Conservation (phyloP, 2,329 filamentous ascomycete genomes). For the Ustulina deusta region DNA sequence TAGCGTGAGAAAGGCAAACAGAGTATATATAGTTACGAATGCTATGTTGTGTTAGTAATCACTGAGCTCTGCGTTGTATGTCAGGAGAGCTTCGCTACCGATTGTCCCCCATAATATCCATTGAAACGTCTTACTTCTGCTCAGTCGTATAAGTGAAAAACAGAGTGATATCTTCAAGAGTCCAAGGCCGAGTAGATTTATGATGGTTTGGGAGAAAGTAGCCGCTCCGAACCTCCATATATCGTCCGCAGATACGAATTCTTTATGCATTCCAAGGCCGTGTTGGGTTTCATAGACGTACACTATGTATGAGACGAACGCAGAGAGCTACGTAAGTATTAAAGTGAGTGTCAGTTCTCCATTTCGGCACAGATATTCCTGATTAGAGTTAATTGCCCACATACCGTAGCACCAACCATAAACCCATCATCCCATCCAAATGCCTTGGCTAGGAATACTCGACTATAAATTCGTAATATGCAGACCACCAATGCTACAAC, state of each 20-base stretch:
- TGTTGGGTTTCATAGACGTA: constrained; percentile 59
- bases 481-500: constrained; percentile 23
- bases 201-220: constrained; percentile 60
- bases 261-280: constrained; percentile 61
- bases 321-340: constrained; percentile 43
- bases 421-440: constrained; percentile 49
- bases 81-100: constrained; percentile 17
- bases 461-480: constrained; percentile 31
- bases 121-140: constrained; percentile 31
- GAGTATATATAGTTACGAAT: constrained; percentile 39
- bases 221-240: constrained; percentile 55
- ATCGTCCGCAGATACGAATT: constrained; percentile 52
- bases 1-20: constrained; percentile 40
- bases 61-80: not conserved
- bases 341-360: constrained; percentile 8
- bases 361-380: not conserved
- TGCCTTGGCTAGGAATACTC: constrained; percentile 33
- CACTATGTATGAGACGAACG: constrained; percentile 47
- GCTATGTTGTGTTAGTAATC: constrained; percentile 27
- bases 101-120: constrained; percentile 36
- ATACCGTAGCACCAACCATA: constrained; percentile 48
- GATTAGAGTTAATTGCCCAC: constrained; percentile 17
- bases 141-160: constrained; percentile 58
- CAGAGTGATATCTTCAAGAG: constrained; percentile 61
- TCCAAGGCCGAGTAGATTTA: constrained; percentile 57